Base-by-base conservation (phyloP, 2,329 filamentous ascomycete genomes). In the Aureobasidium sp. region DNA sequence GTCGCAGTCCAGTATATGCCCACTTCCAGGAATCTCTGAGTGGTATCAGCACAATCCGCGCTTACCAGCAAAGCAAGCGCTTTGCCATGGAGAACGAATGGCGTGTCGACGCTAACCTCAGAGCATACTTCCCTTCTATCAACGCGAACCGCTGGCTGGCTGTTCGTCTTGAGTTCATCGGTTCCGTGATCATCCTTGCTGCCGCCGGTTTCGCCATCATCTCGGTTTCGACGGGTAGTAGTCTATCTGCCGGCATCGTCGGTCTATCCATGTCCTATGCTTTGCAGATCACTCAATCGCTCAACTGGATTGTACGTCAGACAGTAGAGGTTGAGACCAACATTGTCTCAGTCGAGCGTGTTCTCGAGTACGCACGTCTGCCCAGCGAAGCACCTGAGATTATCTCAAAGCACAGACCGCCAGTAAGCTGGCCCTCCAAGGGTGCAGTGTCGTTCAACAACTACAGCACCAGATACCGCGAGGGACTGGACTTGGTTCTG, bases 301-400 rank as follows among this genome's bases (percentile, higher is more conserved):
- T 99, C 70, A 99, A 97, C 79, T 99, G 94, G 94, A 97, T 99
- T 70, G 94, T 99, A 55, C 86, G 95, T 63, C 94, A 99, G 77
- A 97, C 92, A 0, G 94, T 99, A 37, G 95, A 99, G 75, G 94
- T 99, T n/a, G 95, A 99, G 80, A 97, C 93, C n/a, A 99, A 99
- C 76, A 99, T 99, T 70, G 93, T 99, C 49, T 96, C 93, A 9
- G 94, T 99, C 41, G 94, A 99, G 81, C 89, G 94, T 70, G 92
- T 99, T 52, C 86, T 99, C 53, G 95, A 99, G 75, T 99, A 99
- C 76, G 90, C 93, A 62, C 83, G 84, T 55, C 82, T 99, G 65
- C 92, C 93, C 30, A 94, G 89, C 73, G 94, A 99, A 78, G 93
- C 94, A 55, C 91, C 92, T 8, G 94, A 99, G 73, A 90, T 97